Evolutionary conservation across 148 eudicot species (phyloP).

Genomic region (Cornus florida): DNA sequence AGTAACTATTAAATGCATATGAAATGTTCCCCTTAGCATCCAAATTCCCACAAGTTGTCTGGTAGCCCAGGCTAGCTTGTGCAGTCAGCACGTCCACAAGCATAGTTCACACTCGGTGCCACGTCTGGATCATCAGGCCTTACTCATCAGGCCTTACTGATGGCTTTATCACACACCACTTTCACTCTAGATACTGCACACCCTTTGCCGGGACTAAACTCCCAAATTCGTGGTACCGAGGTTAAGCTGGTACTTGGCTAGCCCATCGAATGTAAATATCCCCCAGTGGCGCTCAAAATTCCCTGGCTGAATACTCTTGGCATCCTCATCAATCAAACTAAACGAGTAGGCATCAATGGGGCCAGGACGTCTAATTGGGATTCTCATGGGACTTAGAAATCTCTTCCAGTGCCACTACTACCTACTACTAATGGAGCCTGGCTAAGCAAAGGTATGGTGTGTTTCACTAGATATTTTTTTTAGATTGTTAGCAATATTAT

Average conservation of each 20-base stretch:
- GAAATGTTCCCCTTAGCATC: constrained; percentile 71
- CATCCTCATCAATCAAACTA: constrained; percentile 82
- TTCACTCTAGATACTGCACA: constrained; percentile 48
- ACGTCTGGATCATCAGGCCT: constrained; percentile 58
- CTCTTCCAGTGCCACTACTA: too few species aligned
- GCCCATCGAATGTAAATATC: constrained; percentile 65
- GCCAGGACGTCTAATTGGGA: constrained; percentile 86
- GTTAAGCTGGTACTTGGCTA: constrained; percentile 63
- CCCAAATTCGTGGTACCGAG: constrained; percentile 53
- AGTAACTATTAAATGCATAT: constrained; percentile 79
- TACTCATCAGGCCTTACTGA: constrained; percentile 43
- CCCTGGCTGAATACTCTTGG: constrained; percentile 83
- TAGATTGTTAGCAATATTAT: too few species aligned
- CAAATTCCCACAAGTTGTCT: constrained; percentile 61
- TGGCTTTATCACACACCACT: constrained; percentile 86
- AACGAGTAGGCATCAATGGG: constrained; percentile 75
- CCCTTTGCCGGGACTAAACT: constrained; percentile 47
- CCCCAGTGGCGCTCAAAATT: constrained; percentile 96
- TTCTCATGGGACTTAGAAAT: too few species aligned
- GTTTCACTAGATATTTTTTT: too few species aligned
- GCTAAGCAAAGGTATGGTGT: too few species aligned
- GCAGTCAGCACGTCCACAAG: constrained; percentile 79
- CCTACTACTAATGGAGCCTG: too few species aligned
- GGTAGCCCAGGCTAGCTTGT: constrained; percentile 82
- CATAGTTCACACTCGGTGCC: constrained; percentile 76